phyloP scores from a whole-genome alignment of 2,329 filamentous ascomycete species.

The Botrytis deweyae region DNA sequence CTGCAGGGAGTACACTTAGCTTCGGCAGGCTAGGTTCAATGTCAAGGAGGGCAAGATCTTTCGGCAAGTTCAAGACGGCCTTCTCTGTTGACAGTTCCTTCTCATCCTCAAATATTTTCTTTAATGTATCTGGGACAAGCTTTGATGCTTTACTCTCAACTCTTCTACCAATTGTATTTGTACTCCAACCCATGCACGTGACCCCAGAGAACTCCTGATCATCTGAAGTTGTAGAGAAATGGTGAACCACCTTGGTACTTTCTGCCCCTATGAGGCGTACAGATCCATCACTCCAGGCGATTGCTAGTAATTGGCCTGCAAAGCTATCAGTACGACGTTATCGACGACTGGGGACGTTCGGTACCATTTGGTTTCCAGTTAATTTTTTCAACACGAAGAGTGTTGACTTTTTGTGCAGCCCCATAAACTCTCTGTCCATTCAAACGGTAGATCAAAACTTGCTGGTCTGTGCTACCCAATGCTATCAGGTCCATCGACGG shows the following conservation, averaged over 20 bases:
- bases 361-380: constrained; percentile 41
- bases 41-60: constrained; percentile 72
- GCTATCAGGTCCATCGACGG: constrained; percentile 83
- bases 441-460: constrained; percentile 74
- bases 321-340: constrained; percentile 18
- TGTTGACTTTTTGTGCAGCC: constrained; percentile 39
- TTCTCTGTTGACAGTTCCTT: constrained; percentile 23
- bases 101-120: constrained; percentile 27
- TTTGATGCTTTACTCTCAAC: constrained; percentile 22
- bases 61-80: constrained; percentile 56
- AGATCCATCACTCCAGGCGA: constrained; percentile 79
- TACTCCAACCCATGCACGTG: constrained; percentile 44
- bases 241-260: constrained; percentile 77
- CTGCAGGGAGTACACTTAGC: constrained; percentile 68
- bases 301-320: constrained; percentile 69
- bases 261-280: constrained; percentile 77
- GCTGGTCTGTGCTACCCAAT: constrained; percentile 65
- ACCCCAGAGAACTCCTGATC: constrained; percentile 43
- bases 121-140: constrained; percentile 28
- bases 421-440: constrained; percentile 70
- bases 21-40: constrained; percentile 74
- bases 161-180: constrained; percentile 35
- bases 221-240: constrained; percentile 48
- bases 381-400: constrained; percentile 43
- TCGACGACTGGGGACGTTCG: not conserved